Evolutionary conservation across 139 green algal species (phyloP), one percentile per base, ranked within the genome.

Genomic region (Eudorina sp.): DNA sequence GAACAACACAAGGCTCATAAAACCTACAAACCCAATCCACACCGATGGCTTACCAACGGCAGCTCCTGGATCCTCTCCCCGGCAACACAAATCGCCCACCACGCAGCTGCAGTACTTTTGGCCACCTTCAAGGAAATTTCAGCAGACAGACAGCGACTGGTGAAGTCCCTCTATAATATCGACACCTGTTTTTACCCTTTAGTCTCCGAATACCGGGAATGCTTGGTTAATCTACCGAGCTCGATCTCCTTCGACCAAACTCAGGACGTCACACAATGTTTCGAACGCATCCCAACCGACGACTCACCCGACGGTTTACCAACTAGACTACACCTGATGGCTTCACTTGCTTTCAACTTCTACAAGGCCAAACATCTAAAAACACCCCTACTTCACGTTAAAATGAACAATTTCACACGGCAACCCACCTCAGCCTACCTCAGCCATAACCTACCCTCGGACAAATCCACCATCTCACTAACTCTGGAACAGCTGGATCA

Each of bases 221-320:
- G 66, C 25, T 45, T 43, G 16, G 34, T 74, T 9, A 74, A 74
- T 21, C 5, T 45, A 43, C 66, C 66, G 14, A 4, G 29, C 23
- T 45, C 31, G 9, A 74, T 74, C 25, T 27, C n/a, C 6, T 74
- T 74, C 31, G 66, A 74, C 27, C 66, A 74, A 25, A 74, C 66
- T 45, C 66, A 74, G 18, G 66, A 74, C 34, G 66, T 74, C 66
- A 74, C 66, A 36, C 66, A 74, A 8, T 74, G 66, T n/a, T 74
- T 74, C 66, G 66, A 74, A 74, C 31, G 66, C 16, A 74, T 74
- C 23, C 66, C 66, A 25, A 74, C 55, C 14, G 55, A 68, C 23
- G 16, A 29, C 16, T 74, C 66, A 11, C 31, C 66, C 4, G 66
- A 74, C 31, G 66, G 66, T 6, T 21, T 48, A 46, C 31, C 66